Base-by-base conservation (phyloP, 2,329 filamentous ascomycete species). In the Colletotrichum plurivorum region DNA sequence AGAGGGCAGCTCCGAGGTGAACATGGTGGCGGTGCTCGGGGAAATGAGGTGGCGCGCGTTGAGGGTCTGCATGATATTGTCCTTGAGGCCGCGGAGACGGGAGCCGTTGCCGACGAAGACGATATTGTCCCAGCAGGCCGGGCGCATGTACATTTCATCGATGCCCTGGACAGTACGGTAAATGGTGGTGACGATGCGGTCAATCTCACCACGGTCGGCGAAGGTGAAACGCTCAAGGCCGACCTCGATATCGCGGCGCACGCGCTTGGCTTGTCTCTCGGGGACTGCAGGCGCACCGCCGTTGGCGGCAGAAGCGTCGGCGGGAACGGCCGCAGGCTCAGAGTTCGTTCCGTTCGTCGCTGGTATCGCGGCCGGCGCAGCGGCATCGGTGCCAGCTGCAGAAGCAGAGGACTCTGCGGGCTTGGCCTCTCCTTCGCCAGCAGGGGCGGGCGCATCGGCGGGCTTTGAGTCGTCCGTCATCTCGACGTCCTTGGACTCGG, bases 1-100 rank as follows among this genome's bases (percentile, higher is more conserved):
- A 9, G 94, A 98, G 8, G 96, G 96, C 45, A 98, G 90, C 80
- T 99, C 96, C 22, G 94, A 97, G 43, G 95, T 97, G 85, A 98
- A 98, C 76, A 98, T 98, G 49, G 95, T 98, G 58, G 94, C 94
- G 1, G 94, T 95, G 31, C 92, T 95, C 0, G 96, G 96, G 2
- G 95, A 97, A 73, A 99, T 91, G 62, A 98, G 88, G 79, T 97
- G 96, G 72, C 95, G 94, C 56, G 91, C 88, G 45, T 89, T 89
- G 43, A 99, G 88, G 0, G 91, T 94, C 74, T 92, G 88, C 45
- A 98, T 79, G 55, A 99, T 90, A 73, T 95, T 94, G 75, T 98
- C 94, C 73, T 93, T 95, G 79, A 99, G 95, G 5, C 96, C 94
- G 83, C 84, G 84, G 55, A 89, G 84, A 54, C 87, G 87, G 45